phyloP scores from a whole-genome alignment of 441 rosid species.

The Syzygium malaccense region DNA sequence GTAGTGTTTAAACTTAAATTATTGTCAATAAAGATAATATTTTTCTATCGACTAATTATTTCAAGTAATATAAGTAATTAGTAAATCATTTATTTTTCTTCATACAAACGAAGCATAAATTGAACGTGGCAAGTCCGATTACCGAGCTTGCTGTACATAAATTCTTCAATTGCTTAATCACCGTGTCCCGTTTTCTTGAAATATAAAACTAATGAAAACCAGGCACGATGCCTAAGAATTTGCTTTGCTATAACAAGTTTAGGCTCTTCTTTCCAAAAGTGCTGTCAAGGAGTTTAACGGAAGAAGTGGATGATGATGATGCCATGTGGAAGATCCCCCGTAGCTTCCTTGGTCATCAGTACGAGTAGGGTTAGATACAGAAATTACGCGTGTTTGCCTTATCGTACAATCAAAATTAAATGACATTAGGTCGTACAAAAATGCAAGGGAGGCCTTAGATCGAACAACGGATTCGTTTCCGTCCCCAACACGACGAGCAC shows the following conservation, averaged over 20 bases:
- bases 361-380: neutral
- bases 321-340: neutral
- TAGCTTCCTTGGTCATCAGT: neutral
- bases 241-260: neutral
- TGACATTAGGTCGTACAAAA: accelerated
- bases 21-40: accelerated
- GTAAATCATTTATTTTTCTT: accelerated
- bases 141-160: neutral
- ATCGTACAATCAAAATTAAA: neutral
- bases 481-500: accelerated
- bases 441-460: no score
- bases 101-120: neutral
- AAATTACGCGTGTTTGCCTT: neutral
- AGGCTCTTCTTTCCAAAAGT: neutral
- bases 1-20: neutral
- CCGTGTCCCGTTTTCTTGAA: neutral
- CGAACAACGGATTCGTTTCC: neutral
- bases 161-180: neutral
- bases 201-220: neutral
- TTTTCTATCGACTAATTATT: neutral
- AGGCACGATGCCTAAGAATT: accelerated
- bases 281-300: neutral
- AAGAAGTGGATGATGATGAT: neutral
- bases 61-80: neutral
- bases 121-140: neutral